Evolutionary conservation across 1,139 yeast genomes (phyloP), one percentile per base, ranked within the genome.

Genomic region (Yamadazyma siamensis): DNA sequence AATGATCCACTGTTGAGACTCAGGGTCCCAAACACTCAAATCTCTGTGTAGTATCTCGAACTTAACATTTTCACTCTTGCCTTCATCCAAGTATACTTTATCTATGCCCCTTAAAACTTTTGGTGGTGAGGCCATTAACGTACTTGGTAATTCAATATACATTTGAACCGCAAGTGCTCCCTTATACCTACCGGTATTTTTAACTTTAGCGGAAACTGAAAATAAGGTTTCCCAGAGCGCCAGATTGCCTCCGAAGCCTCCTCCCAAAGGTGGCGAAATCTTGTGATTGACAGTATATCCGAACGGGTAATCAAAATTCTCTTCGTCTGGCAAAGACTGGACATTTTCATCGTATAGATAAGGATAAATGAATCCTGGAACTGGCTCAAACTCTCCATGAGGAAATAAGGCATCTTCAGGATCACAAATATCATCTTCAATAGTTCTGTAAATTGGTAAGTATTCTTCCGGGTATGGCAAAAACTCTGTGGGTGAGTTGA

Each of bases 381-480:
- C 67, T 0, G 77, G 75, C 7, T 64, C 65, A 36, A 71, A 61
- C 15, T 71, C 75, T n/a, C 62, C 73, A 38, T 66, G 68, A 4
- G 82, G 82, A 41, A 74, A 77, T 23, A 75, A 48, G 2, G 77
- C 75, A 41, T 73, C 78, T 31, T 69, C 75, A 4, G 80, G 76
- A 42, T 71, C 77, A 38, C 74, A 65, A n/a, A 70, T 59, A 34
- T 67, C 74, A 39, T 70, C 75, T 35, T 66, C 69, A 13, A 62
- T 52, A 21, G 60, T 56, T 14, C 60, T 57, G 31, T 54, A 54
- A 17, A 57, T 52, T 8, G 74, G 71, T 27, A 67, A 49, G 38
- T 71, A 73, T 18, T 68, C 70, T 14, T 65, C 65, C 3, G 80
- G 77, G 26, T 59, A 55, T 1, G 79, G 77, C 29, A 76, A 56